phyloP scores from a whole-genome alignment of 305 asterid genomes.

The Fraxinus latifolia region DNA sequence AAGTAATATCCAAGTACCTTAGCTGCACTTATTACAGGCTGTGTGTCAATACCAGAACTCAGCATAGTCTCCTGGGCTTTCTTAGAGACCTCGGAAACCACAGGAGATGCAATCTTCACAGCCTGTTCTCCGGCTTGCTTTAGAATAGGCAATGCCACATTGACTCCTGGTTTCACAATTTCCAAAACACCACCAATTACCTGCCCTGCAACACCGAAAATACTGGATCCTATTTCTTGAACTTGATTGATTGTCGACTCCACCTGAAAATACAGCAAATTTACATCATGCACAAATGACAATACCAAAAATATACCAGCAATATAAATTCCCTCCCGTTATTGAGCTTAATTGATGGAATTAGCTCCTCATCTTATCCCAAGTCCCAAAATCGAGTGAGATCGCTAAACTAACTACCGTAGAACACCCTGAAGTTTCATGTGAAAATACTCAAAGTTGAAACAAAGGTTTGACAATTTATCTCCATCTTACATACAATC shows the following conservation, averaged over 20 bases:
- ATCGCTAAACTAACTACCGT: too few species aligned
- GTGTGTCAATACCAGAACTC: conserved; percentile 71
- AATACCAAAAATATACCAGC: too few species aligned
- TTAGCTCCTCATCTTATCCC: neutral
- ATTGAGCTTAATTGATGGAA: too few species aligned
- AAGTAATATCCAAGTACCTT: conserved; percentile 38
- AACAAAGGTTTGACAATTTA: too few species aligned
- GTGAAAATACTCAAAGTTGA: too few species aligned
- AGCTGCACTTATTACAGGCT: conserved; percentile 72
- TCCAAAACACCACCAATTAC: conserved; percentile 59
- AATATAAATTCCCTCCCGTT: too few species aligned
- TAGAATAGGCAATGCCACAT: conserved; percentile 62
- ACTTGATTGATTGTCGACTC: conserved; percentile 71
- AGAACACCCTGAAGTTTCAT: neutral
- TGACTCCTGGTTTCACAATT: conserved; percentile 68
- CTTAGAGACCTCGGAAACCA: conserved; percentile 75
- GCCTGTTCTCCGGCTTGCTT: conserved; percentile 76
- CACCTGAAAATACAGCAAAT: conserved; percentile 47
- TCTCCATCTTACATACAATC: too few species aligned
- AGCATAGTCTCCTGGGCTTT: conserved; percentile 88
- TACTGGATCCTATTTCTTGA: conserved; percentile 52
- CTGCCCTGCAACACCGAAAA: conserved; percentile 48
- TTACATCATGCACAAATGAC: neutral
- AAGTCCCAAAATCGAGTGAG: too few species aligned
- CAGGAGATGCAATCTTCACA: conserved; percentile 74